phyloP scores from a whole-genome alignment of 805 yeast genomes.

The Brettanomyces bruxellensis region DNA sequence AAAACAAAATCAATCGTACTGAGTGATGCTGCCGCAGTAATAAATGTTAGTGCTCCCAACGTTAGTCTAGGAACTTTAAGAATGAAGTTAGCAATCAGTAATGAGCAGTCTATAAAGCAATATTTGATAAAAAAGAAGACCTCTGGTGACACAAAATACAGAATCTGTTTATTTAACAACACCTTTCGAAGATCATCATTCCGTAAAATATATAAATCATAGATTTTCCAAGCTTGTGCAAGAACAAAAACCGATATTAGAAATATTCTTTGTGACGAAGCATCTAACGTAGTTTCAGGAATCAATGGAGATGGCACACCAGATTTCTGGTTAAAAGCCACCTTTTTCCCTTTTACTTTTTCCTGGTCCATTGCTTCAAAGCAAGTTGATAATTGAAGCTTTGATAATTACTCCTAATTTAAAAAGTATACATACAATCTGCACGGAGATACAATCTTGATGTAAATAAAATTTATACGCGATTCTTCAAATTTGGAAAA shows the following conservation, averaged over 20 bases:
- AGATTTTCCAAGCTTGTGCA: conserved; percentile 81
- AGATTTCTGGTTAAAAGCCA: too few species aligned
- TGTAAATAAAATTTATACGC: too few species aligned
- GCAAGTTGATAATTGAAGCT: too few species aligned
- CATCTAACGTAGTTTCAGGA: conserved; percentile 58
- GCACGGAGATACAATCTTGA: too few species aligned
- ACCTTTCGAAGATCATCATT: conserved; percentile 25
- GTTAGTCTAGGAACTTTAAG: conserved; percentile 67
- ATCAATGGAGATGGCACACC: conserved; percentile 33
- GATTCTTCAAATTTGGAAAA: too few species aligned
- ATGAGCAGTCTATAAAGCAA: conserved; percentile 60
- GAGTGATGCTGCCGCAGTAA: conserved; percentile 37
- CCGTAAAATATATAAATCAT: conserved; percentile 56
- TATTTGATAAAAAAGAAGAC: conserved; percentile 63
- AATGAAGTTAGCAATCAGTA: conserved; percentile 61
- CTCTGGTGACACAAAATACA: conserved; percentile 36
- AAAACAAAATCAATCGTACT: conserved; percentile 45
- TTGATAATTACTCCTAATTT: too few species aligned
- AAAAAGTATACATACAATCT: too few species aligned
- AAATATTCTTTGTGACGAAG: conserved; percentile 67
- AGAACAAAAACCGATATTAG: conserved; percentile 56
- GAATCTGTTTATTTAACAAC: conserved; percentile 15
- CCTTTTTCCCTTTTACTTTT: too few species aligned
- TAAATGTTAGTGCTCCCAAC: conserved; percentile 49
- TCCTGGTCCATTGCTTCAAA: too few species aligned